Base-by-base conservation (phyloP, 345 rosid genomes). In the Populus nigra region DNA sequence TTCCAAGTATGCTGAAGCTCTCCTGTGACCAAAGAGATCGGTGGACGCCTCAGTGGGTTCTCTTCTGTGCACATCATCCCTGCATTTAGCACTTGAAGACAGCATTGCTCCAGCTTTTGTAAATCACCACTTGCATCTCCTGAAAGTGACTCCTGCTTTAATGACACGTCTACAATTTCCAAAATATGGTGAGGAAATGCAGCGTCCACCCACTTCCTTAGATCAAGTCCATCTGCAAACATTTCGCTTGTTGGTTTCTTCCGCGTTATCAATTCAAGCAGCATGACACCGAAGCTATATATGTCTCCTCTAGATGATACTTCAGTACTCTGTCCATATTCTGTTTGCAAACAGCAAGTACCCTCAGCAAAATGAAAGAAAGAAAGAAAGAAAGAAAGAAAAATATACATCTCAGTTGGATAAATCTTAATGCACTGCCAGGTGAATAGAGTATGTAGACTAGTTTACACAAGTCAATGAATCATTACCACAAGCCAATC, bases 271-370 rank as follows among this genome's bases (percentile, higher is more conserved):
- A 72, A 33, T 69, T 76, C 83, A 3, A 80, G 72, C 33, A 71
- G 67, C 61, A 80, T 43, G 38, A 80, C 39, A 16, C 79, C 83
- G 41, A 31, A 80, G 57, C 83, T 75, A 23, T 75, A 71, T 5
- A 75, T 65, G 29, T 76, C 83, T 12, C 83, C 83, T 23, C 25
- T 71, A 12, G 59, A 27, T 22, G 76, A 71, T 53, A 77, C 55
- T 23, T 49, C 18, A n/a, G 15, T 59, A 22, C 76, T 72, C 50
- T 23, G 18, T 16, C 73, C 83, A 29, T 71, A 76, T 36, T 78
- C 72, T 78, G 80, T 23, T 11, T 11, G 2, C 13, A 71, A 71
- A 13, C 55, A 13, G 18, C 47, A 29, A 7, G 33, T 7, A 23
- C 6, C 17, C 35, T 20, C 17, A 31, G 13, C 22, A 5, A 29